Percentiles rank a stretch among this genome's conserved stretches.
These are phyloP conservation scores for Boletellus sp. DNA, from an alignment of 1,284 basidiomycete species.

Conservation along the genomic window DNA sequence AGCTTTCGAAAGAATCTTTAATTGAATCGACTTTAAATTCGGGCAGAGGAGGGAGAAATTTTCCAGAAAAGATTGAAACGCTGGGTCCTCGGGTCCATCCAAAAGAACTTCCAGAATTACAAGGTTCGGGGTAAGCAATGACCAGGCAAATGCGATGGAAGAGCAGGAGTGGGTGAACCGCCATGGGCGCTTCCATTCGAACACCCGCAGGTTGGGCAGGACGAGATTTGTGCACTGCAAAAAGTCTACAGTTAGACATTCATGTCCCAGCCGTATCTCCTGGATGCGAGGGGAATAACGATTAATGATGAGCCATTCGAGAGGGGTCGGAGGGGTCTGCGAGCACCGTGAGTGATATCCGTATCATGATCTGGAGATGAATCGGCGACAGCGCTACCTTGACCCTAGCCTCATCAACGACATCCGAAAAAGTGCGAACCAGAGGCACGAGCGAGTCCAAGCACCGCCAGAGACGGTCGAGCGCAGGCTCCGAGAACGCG, in stretches of 20 bases:
- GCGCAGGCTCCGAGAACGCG: constrained; percentile 2
- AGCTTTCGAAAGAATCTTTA: not conserved
- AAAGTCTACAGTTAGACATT: not conserved
- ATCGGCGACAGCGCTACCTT: not conserved
- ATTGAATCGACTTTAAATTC: constrained; percentile 3
- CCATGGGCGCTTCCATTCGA: not conserved
- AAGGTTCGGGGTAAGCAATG: not conserved
- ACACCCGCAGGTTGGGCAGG: not conserved
- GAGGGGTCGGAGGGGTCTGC: not conserved
- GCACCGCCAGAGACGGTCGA: constrained; percentile 4
- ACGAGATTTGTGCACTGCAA: not conserved
- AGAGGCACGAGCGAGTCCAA: constrained; percentile 7
- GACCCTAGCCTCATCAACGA: not conserved
- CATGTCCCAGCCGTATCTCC: not conserved
- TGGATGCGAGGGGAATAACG: constrained; percentile 1
- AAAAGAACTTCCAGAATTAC: not conserved
- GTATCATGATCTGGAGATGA: not conserved
- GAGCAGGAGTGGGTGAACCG: too few species aligned
- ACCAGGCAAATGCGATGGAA: not conserved
- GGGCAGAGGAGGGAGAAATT: not conserved
- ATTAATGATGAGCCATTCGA: not conserved
- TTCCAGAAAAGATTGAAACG: not conserved
- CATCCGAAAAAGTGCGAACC: not conserved
- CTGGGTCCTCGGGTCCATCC: too few species aligned
- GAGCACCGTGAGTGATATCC: not conserved